Percentiles rank a stretch among this genome's conserved stretches.
Evolutionary conservation across 345 rosid genomes (phyloP).

Genomic region (Aurinia saxatilis): DNA sequence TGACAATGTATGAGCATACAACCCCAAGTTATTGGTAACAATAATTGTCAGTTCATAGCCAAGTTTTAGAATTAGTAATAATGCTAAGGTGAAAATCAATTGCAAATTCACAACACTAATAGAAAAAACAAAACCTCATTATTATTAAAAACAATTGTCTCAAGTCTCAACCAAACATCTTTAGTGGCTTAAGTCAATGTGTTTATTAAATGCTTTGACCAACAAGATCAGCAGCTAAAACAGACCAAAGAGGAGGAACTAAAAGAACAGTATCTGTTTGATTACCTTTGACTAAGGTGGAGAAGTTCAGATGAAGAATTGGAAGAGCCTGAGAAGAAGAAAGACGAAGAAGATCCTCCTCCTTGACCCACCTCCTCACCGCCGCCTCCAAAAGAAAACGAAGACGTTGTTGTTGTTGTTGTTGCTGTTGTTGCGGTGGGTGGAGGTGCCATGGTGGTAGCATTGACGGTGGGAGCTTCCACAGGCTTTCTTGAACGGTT

Average conservation of each 20-base stretch:
- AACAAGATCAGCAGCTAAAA: conserved; percentile 14
- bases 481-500: conserved; percentile 99
- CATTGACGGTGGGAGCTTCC: conserved; percentile 70
- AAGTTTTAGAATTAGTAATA: not conserved
- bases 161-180: conserved; percentile 14
- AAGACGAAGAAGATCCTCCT: conserved; percentile 11
- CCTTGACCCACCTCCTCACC: conserved; percentile 36
- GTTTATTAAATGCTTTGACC: conserved; percentile 6
- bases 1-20: not conserved
- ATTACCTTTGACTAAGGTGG: conserved; percentile 51
- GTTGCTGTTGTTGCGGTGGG: conserved; percentile 1
- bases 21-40: no score
- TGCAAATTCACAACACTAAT: not conserved
- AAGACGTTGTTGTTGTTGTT: conserved; percentile 10
- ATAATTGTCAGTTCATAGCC: not conserved
- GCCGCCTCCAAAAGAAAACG: conserved; percentile 19
- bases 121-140: not conserved
- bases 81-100: not conserved
- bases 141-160: conserved; percentile 10
- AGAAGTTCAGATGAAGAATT: conserved; percentile 58
- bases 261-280: not conserved
- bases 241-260: not conserved
- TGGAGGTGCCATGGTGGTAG: conserved; percentile 31
- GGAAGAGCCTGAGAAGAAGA: conserved; percentile 42
- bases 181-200: conserved; percentile 13